These are phyloP conservation scores for Trichoderma sp. DNA, from an alignment of 2,329 filamentous ascomycete genomes.

Conservation along the genomic window DNA sequence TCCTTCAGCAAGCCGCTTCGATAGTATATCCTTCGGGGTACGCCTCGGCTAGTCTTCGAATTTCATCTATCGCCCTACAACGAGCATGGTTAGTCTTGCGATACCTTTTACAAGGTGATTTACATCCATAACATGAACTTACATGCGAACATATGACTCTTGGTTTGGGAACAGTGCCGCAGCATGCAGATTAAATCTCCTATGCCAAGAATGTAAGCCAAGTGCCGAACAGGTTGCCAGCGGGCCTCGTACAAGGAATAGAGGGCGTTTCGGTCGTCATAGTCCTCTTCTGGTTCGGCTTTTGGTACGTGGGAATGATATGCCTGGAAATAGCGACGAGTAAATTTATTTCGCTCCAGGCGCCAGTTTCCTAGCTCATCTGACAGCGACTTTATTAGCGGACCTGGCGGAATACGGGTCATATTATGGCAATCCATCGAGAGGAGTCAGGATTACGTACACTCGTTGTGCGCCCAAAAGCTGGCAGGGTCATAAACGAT, in stretches of 20 bases:
- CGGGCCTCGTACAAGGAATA: not conserved
- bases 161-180: not conserved
- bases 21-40: not conserved
- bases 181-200: not conserved
- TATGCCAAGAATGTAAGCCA: not conserved
- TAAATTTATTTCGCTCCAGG: constrained; percentile 1
- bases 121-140: not conserved
- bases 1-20: not conserved
- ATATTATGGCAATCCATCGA: not conserved
- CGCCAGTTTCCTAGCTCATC: constrained; percentile 9
- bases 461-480: constrained; percentile 44
- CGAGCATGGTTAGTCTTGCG: not conserved
- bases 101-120: not conserved
- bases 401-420: not conserved
- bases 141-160: not conserved
- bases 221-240: not conserved
- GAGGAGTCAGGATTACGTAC: not conserved
- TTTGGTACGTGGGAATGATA: constrained; percentile 1
- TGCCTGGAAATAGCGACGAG: not conserved
- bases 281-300: constrained; percentile 1
- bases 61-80: not conserved
- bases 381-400: not conserved
- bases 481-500: constrained; percentile 41
- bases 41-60: not conserved
- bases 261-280: not conserved